Conservation (phyloP, 108 stramenopile species). For the Nitzschia palea region DNA sequence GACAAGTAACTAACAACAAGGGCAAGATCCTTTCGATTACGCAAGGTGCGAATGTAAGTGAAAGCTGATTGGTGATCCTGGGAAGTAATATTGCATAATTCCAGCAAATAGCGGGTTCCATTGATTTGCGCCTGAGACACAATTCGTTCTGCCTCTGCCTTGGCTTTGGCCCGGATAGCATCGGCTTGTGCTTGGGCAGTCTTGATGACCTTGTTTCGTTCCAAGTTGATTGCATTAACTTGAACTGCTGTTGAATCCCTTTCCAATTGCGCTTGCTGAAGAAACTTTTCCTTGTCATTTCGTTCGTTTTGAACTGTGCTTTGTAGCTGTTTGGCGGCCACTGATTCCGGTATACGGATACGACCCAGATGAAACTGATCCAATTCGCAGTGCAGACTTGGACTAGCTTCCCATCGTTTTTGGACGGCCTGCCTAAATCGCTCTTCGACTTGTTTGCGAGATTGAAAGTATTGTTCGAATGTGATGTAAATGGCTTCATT, state of each 20-base stretch:
- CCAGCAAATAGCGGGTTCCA: conserved; percentile 32
- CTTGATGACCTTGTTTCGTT: conserved; percentile 26
- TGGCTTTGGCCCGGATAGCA: conserved; percentile 34
- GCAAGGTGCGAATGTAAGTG: conserved; percentile 47
- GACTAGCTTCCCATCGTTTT: conserved; percentile 31
- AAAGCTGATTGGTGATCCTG: conserved; percentile 47
- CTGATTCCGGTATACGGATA: conserved; percentile 46
- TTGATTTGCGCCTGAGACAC: conserved; percentile 37
- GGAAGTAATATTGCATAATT: conserved; percentile 25
- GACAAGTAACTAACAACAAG: conserved; percentile 38
- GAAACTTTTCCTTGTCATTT: conserved; percentile 42
- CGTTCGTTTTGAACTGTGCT: conserved; percentile 45
- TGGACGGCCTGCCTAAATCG: conserved; percentile 39
- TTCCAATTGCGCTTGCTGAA: conserved; percentile 47
- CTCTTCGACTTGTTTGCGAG: conserved; percentile 42
- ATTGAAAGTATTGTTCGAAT: conserved; percentile 42
- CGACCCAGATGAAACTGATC: conserved; percentile 60
- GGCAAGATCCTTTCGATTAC: conserved; percentile 22
- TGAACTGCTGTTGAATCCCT: conserved; percentile 48
- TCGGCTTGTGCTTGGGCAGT: conserved; percentile 45
- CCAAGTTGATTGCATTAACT: conserved; percentile 46
- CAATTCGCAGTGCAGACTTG: conserved; percentile 36
- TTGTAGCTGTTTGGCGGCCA: conserved; percentile 49
- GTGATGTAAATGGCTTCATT: conserved; percentile 41
- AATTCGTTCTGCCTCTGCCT: conserved; percentile 25